Percentiles rank a stretch among this genome's conserved stretches.
phyloP scores from a whole-genome alignment of 148 eudicot species.

The Suaeda aralocaspica region DNA sequence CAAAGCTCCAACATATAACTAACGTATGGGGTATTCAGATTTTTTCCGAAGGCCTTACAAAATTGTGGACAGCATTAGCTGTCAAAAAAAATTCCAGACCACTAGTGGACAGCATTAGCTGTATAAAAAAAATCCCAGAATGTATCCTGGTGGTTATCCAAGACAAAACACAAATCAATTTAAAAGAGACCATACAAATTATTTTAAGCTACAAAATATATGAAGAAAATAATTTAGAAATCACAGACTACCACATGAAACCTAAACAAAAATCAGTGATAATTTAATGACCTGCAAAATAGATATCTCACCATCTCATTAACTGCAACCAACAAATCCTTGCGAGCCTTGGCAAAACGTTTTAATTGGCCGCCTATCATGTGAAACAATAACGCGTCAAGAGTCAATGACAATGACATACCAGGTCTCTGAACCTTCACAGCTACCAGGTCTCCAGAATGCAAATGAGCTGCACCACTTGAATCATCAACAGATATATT shows the following conservation, averaged over 20 bases:
- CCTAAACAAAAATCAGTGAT: background rate
- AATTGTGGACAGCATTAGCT: background rate
- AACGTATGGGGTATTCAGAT: too few relatives aligned
- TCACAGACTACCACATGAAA: conserved; percentile 2
- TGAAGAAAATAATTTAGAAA: background rate
- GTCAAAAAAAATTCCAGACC: too few relatives aligned
- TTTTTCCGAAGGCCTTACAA: too few relatives aligned
- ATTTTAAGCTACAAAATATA: background rate
- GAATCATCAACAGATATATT: conserved; percentile 44
- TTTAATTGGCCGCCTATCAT: conserved; percentile 98
- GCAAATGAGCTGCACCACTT: conserved; percentile 99
- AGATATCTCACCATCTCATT: conserved; percentile 84
- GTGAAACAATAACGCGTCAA: conserved; percentile 88
- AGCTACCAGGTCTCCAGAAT: conserved; percentile 97
- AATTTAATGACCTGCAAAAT: background rate
- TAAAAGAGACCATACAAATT: background rate
- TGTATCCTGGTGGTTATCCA: background rate
- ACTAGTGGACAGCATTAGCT: background rate
- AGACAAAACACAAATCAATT: background rate
- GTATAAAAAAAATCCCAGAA: background rate
- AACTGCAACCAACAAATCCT: conserved; percentile 93
- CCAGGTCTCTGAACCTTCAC: conserved; percentile 99
- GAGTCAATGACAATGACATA: conserved; percentile 80
- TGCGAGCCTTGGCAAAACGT: conserved; percentile 95
- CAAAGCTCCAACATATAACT: too few relatives aligned